A percentile compares a stretch with the other conserved stretches of the same genome.
Conservation (phyloP, 441 rosid genomes). For the Iberis amara region DNA sequence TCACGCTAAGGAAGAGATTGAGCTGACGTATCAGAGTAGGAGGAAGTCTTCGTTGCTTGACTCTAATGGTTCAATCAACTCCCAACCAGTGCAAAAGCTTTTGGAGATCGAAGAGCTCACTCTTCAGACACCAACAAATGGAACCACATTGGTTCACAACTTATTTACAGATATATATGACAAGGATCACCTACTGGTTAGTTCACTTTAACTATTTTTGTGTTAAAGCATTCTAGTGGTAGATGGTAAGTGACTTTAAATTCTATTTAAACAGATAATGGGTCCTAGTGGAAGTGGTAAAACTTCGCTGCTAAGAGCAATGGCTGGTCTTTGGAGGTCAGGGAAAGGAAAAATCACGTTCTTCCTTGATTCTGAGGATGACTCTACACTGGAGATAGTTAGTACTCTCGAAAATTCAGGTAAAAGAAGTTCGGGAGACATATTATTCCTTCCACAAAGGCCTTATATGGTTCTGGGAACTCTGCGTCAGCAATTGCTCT, state of each 20-base stretch:
- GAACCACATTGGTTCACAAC: conserved; percentile 61
- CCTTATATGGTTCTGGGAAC: conserved; percentile 97
- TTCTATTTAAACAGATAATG: conserved; percentile 47
- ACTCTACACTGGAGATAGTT: conserved; percentile 16
- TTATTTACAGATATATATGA: conserved; percentile 49
- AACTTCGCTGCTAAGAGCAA: conserved; percentile 85
- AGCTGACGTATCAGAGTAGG: conserved; percentile 40
- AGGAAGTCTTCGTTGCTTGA: conserved; percentile 35
- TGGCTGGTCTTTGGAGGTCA: conserved; percentile 89
- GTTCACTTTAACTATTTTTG: conserved; percentile 29
- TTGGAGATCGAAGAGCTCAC: conserved; percentile 64
- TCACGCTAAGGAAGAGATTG: conserved; percentile 44
- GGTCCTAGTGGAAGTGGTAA: conserved; percentile 97
- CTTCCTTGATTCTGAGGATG: conserved; percentile 45
- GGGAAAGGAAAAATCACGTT: conserved; percentile 83
- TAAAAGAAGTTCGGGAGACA: conserved; percentile 40
- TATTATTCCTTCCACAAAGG: conserved; percentile 89
- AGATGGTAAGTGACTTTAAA: conserved; percentile 12
- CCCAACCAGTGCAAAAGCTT: conserved; percentile 40
- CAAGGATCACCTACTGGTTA: conserved; percentile 75
- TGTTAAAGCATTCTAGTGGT: conserved; percentile 1
- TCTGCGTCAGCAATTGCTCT: conserved; percentile 88
- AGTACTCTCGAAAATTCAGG: conserved; percentile 30
- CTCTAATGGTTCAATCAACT: conserved; percentile 48
- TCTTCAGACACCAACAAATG: conserved; percentile 67